Evolutionary conservation across 106 monocot species (phyloP).

Genomic region (Phalaenopsis aphrodite): DNA sequence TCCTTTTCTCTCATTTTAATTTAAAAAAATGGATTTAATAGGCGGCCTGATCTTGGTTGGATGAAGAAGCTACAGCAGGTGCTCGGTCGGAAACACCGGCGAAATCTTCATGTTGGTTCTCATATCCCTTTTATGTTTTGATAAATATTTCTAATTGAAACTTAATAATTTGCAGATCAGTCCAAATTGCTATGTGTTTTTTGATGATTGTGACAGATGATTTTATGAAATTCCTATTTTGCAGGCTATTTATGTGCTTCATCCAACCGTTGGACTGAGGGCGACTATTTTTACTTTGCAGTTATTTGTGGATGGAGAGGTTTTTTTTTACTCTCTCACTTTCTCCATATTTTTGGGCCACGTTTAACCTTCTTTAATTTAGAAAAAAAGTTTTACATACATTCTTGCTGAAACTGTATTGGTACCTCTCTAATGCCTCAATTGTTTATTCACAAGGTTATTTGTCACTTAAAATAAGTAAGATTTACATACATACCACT

Average conservation of each 20-base stretch:
- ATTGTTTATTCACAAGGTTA: neutral
- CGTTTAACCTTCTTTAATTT: neutral
- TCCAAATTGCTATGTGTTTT: neutral
- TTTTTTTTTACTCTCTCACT: conserved; percentile 11
- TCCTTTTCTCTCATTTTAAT: neutral
- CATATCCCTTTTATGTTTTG: neutral
- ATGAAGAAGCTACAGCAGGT: conserved; percentile 95
- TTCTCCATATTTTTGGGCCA: neutral
- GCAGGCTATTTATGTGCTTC: conserved; percentile 94
- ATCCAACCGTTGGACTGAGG: conserved; percentile 90
- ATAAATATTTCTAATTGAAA: neutral
- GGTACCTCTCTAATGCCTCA: neutral
- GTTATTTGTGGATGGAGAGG: conserved; percentile 86
- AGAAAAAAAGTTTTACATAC: neutral
- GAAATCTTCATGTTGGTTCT: conserved; percentile 70
- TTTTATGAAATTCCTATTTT: conserved; percentile 4
- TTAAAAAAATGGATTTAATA: conserved; percentile 11
- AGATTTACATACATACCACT: no score
- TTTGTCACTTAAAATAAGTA: no score
- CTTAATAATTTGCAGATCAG: neutral
- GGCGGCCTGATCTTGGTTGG: conserved; percentile 96
- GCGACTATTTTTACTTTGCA: conserved; percentile 75
- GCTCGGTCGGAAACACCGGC: conserved; percentile 86
- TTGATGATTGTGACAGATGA: neutral
- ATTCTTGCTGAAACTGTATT: neutral